Evolutionary conservation across 176 grass and related monocot genomes (phyloP).

Genomic region (Bromus sterilis): DNA sequence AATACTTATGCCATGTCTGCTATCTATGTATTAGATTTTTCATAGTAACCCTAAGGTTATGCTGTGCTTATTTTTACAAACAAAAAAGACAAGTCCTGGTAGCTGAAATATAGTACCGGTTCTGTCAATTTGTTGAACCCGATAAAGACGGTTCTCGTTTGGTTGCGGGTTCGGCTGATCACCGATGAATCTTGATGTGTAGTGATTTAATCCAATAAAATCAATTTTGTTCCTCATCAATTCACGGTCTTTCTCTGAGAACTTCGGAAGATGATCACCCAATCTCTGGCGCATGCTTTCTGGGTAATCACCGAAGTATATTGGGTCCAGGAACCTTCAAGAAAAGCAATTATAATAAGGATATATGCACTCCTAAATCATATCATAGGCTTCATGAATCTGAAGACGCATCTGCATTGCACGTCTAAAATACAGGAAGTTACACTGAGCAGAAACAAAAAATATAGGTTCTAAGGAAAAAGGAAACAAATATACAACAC

Average conservation of each 20-base stretch:
- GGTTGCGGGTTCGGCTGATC: constrained; percentile 26
- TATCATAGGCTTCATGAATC: not conserved
- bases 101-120: constrained; percentile 44
- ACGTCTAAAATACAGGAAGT: not conserved
- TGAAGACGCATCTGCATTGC: not conserved
- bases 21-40: not conserved
- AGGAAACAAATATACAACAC: not conserved
- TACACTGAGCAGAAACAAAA: not conserved
- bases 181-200: constrained; percentile 84
- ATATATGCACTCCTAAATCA: not conserved
- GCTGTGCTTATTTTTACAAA: not conserved
- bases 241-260: constrained; percentile 83
- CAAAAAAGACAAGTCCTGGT: not conserved
- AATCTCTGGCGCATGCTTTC: constrained; percentile 72
- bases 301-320: constrained; percentile 93
- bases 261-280: constrained; percentile 76
- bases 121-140: constrained; percentile 63
- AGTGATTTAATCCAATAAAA: constrained; percentile 96
- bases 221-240: constrained; percentile 81
- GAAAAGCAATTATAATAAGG: not conserved
- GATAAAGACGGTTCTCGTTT: constrained; percentile 53
- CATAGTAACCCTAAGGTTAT: not conserved
- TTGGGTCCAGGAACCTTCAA: constrained; percentile 84
- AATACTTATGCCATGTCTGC: not conserved
- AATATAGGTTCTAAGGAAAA: not conserved